phyloP scores from a whole-genome alignment of 192 early-diverging fungal species.

The Chytriomyces sp. region DNA sequence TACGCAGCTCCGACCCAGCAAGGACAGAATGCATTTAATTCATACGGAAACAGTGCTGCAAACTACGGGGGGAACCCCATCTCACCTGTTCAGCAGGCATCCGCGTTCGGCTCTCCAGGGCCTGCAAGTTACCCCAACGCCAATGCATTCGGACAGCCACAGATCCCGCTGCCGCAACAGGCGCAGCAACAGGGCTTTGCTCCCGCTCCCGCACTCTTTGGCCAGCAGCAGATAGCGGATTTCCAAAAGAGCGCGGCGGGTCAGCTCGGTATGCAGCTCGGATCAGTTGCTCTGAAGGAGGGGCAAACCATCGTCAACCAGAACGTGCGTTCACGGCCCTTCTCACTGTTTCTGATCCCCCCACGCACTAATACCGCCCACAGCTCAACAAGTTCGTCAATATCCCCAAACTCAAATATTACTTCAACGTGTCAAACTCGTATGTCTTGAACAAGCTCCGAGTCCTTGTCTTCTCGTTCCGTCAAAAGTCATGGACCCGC shows the following conservation, averaged over 20 bases:
- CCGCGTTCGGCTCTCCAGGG: too few relatives aligned
- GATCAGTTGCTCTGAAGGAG: slow-evolving; percentile 75
- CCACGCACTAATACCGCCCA: background rate
- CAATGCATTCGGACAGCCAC: too few relatives aligned
- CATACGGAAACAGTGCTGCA: too few relatives aligned
- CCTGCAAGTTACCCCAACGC: too few relatives aligned
- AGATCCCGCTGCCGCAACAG: too few relatives aligned
- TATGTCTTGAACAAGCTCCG: slow-evolving; percentile 89
- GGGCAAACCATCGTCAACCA: slow-evolving; percentile 87
- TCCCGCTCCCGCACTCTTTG: background rate
- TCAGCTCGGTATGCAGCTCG: slow-evolving; percentile 96
- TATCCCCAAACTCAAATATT: slow-evolving; percentile 82
- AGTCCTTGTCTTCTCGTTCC: slow-evolving; percentile 88
- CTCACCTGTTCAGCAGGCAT: too few relatives aligned
- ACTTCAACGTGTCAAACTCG: slow-evolving; percentile 93
- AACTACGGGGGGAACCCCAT: too few relatives aligned
- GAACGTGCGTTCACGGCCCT: slow-evolving; percentile 64
- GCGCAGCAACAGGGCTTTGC: background rate
- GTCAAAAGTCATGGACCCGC: slow-evolving; percentile 81
- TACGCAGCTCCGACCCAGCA: too few relatives aligned
- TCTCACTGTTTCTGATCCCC: background rate
- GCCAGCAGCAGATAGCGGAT: slow-evolving; percentile 18
- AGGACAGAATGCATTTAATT: too few relatives aligned
- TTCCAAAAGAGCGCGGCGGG: slow-evolving; percentile 52
- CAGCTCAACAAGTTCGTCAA: slow-evolving; percentile 85